Evolutionary conservation across 192 early-diverging fungal genomes (phyloP), one percentile per base, ranked within the genome.

Genomic region (Radiomyces spectabilis): DNA sequence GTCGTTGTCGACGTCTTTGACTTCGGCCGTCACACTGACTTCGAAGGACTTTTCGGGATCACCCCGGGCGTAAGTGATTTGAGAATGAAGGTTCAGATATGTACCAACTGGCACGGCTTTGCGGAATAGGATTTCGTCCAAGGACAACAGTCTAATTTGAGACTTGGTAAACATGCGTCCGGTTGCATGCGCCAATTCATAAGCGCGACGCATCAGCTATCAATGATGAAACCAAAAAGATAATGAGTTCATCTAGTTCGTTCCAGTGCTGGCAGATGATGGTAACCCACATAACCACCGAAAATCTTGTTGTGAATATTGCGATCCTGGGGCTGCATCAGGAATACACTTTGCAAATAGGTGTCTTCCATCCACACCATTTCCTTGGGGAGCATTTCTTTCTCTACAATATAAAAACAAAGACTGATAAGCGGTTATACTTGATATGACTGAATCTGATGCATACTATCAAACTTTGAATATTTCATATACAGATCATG

Each of bases 61-160:
- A 15, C 75, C 76, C 47, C 77, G 69, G 0, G 89, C 78, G 57
- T 89, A 94, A 7, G 87, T 84, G 19, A 94, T 80, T 62, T 92
- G 85, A 5, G 88, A 75, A 13, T 73, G 74, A 37, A 96, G 67
- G 27, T 71, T 61, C n/a, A 96, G 68, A 30, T 92, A 65, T 3
- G 82, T 78, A 0, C 91, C 90, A 49, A 96, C 87, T 32, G 76
- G 76, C 27, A 96, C 94, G 0, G 94, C 91, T 63, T 85, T 85
- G n/a, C 76, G 66, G 59, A 96, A 94, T 18, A 80, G 73, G 60
- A 86, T 83, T 41, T 85, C 82, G 53, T 89, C 84, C 22, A 87
- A 69, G 7, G 91, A 84, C 6, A 82, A 56, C 29, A 87, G 71
- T 24, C 27, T 5, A 3, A 57, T 78, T 24, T 79, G 64, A 31